Evolutionary conservation across 129 eudicot species (phyloP), one percentile per base, ranked within the genome.

Genomic region (Chrysanthemum makinoi): DNA sequence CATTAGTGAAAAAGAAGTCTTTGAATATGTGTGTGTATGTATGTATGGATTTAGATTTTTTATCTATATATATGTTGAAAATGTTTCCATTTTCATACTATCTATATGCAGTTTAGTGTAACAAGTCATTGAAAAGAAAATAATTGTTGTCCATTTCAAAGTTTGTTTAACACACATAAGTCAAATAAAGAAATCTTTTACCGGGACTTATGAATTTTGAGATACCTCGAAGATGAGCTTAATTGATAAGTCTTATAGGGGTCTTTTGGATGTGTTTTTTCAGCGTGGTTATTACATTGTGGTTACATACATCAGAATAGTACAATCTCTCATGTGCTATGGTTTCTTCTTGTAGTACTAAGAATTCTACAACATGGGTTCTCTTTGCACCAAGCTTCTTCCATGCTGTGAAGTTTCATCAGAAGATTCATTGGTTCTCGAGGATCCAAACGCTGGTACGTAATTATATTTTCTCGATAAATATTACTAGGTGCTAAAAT

Each of bases 381-480:
- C 86, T 35, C 75, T 73, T 60, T 81, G 85, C 68, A 76, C 89
- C 70, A 84, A 87, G 68, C 85, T 84, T 60, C 9, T 65, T 65
- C 82, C 85, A 17, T 84, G 93, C 30, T 77, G 76, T 79, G 5
- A 81, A 55, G 82, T 55, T 80, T 84, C 93, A 33, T 75, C 81
- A 64, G 33, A 81, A 26, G 82, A 84, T 74, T 69, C 81, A 62
- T 80, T 80, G 5, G 76, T 84, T 68, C 67, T 74, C 10, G 89
- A 87, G 72, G 78, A 72, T 56, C 81, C 83, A 35, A 85, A 79
- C 51, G 28, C 66, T 62, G 83, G 88, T 87, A 72, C 30, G 72
- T 62, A 11, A n/a, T 65, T 30, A 52, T 47, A 5, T 4, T 33
- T 55, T 35, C 16, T 0, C 13, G 11, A 43, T 13, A 35, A 18